Base-by-base conservation (phyloP, 2,329 filamentous ascomycete species). In the Microdochium trichocladiopsis region DNA sequence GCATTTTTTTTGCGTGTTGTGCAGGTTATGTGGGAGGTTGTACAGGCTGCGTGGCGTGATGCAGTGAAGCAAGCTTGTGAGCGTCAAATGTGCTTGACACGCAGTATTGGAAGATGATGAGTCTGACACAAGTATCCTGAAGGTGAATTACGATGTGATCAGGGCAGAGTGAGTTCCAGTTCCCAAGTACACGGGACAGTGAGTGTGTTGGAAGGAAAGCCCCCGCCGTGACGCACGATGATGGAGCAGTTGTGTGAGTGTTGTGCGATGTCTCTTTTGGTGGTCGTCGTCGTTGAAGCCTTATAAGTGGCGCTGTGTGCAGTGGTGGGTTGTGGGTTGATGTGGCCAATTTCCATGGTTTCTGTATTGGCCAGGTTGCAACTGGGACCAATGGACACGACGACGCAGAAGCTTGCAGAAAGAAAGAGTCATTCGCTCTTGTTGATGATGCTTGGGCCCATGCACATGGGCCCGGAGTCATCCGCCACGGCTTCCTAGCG, bases 301-400 rank as follows among this genome's bases (percentile, higher is more conserved):
- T 50, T 28, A 25, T 45, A 43, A 24, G 21, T 43, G 18, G 37
- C 22, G 43, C n/a, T 10, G 25, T 25, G 21, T 9, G 16, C 8
- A 25, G 18, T 14, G 22, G n/a, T 54, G 37, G 43, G 22, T 31
- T 50, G 53, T 53, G 57, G 49, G 57, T 50, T 55, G 52, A n/a
- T 6, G 23, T 23, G 8, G 49, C 14, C 49, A 11, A 22, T 48
- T 43, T 43, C n/a, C 10, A 64, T 55, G 53, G 50, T 53, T 55
- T 52, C 14, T 50, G 54, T 59, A 60, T 53, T 63, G 63, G 62
- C 64, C 62, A 65, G 57, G 55, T 64, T 60, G 60, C 63, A 63
- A 59, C 49, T 55, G 56, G 49, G 41, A 23, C n/a, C 63, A 60
- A 57, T 59, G 55, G 56, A 55, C 60, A 63, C 59, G 60, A 58